A percentile compares a stretch with the other conserved stretches of the same genome.
These are phyloP conservation scores for Artemisia annua DNA, from an alignment of 129 eudicot species.

Conservation along the genomic window DNA sequence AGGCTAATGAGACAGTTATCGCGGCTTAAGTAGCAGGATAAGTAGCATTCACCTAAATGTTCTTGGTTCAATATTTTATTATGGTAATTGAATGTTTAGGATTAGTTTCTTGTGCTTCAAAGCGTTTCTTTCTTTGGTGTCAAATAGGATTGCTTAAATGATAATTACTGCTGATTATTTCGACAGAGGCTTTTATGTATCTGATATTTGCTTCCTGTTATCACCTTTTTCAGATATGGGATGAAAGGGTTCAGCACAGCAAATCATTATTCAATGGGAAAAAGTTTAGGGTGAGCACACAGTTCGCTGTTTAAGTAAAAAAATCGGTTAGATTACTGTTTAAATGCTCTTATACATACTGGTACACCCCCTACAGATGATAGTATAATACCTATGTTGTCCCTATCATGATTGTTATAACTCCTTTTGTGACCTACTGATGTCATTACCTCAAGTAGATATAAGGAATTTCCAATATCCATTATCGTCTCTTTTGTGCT, in stretches of 20 bases:
- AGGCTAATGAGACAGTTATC: slow-evolving; percentile 6
- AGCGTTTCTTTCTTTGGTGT: slow-evolving; percentile 16
- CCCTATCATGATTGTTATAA: neutral
- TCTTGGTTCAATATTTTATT: slow-evolving; percentile 6
- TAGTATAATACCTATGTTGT: neutral
- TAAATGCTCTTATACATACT: neutral
- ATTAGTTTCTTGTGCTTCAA: neutral
- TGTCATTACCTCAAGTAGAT: neutral
- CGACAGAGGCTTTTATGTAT: neutral
- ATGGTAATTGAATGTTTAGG: neutral
- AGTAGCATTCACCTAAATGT: neutral
- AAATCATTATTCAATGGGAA: slow-evolving; percentile 76
- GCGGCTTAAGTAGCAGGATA: slow-evolving; percentile 8
- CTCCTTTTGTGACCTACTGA: neutral
- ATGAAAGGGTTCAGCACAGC: slow-evolving; percentile 55
- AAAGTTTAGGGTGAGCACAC: slow-evolving; percentile 76
- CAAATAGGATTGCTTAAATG: slow-evolving; percentile 18
- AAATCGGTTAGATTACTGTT: neutral
- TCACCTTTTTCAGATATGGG: slow-evolving; percentile 72
- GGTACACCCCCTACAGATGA: neutral
- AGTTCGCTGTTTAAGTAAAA: slow-evolving; percentile 8
- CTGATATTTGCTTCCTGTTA: too few relatives aligned
- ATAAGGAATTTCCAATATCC: neutral
- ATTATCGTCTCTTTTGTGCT: neutral
- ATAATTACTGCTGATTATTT: neutral